Evolutionary conservation across 176 grass and related monocot species (phyloP).

Genomic region (Triticum timopheevii): DNA sequence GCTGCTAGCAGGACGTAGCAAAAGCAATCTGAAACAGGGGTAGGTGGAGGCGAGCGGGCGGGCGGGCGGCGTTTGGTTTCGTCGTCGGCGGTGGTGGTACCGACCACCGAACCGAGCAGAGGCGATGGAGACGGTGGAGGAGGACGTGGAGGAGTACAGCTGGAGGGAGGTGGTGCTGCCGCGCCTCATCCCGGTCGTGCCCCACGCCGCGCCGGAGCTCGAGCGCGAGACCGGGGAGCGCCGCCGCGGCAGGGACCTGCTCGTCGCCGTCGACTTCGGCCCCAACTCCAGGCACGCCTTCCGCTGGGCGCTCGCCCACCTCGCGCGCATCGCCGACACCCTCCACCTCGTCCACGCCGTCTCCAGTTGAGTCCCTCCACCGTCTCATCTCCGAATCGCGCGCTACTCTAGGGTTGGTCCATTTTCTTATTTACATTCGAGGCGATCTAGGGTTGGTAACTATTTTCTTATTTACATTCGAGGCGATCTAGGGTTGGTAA

Average conservation of each 20-base stretch:
- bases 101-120: background rate
- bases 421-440: background rate
- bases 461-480: background rate
- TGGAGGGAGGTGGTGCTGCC: conserved; percentile 88
- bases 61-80: background rate
- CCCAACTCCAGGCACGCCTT: conserved; percentile 87
- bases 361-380: conserved; percentile 45
- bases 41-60: too few species aligned
- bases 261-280: conserved; percentile 85
- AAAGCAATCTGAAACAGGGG: background rate
- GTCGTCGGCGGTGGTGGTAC: background rate
- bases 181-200: conserved; percentile 62
- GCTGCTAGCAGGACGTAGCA: too few species aligned
- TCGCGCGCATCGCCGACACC: conserved; percentile 82
- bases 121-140: conserved; percentile 63
- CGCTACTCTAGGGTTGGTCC: background rate
- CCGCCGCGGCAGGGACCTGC: conserved; percentile 68
- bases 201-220: conserved; percentile 51
- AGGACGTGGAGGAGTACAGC: conserved; percentile 77
- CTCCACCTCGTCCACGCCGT: conserved; percentile 81
- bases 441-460: background rate
- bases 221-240: conserved; percentile 83
- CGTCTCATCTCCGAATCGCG: background rate
- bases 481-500: background rate
- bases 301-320: conserved; percentile 76